phyloP scores from a whole-genome alignment of 768 basidiomycete genomes.

The Infundibulicybe gibba region DNA sequence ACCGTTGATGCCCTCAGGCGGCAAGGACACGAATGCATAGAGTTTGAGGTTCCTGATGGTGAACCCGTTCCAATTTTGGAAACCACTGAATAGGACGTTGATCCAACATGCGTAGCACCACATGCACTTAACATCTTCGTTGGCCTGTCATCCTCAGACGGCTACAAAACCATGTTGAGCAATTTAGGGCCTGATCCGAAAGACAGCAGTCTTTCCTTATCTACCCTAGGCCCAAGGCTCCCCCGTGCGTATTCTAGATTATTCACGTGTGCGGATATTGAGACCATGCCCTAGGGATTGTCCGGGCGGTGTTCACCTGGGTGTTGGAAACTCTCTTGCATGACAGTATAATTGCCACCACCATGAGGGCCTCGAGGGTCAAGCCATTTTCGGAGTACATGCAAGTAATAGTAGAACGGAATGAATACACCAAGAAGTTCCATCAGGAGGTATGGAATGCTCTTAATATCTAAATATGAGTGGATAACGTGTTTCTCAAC shows the following conservation, averaged over 20 bases:
- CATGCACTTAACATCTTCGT: slow-evolving; percentile 58
- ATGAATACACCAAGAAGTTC: slow-evolving; percentile 44
- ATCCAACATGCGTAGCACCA: slow-evolving; percentile 31
- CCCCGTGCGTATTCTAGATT: slow-evolving; percentile 32
- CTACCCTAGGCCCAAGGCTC: slow-evolving; percentile 45
- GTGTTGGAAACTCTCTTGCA: slow-evolving; percentile 32
- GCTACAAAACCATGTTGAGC: slow-evolving; percentile 65
- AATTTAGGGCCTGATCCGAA: slow-evolving; percentile 67
- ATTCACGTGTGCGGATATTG: background rate
- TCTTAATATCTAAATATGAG: slow-evolving; percentile 4
- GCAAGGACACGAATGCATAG: slow-evolving; percentile 79
- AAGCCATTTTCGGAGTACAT: slow-evolving; percentile 51
- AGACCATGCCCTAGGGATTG: slow-evolving; percentile 30
- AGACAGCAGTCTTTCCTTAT: slow-evolving; percentile 29
- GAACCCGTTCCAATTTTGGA: slow-evolving; percentile 16
- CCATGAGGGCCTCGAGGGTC: slow-evolving; percentile 32
- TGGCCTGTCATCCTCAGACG: slow-evolving; percentile 66
- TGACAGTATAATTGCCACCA: slow-evolving; percentile 43
- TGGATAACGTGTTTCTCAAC: too few relatives aligned
- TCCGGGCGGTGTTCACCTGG: slow-evolving; percentile 45
- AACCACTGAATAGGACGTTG: too few relatives aligned
- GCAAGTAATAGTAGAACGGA: slow-evolving; percentile 35
- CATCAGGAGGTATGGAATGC: slow-evolving; percentile 55
- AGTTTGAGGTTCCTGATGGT: slow-evolving; percentile 58
- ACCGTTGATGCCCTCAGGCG: slow-evolving; percentile 61